Conservation (phyloP, 495 filamentous ascomycete genomes). For the Rostrohypoxylon terebratum region DNA sequence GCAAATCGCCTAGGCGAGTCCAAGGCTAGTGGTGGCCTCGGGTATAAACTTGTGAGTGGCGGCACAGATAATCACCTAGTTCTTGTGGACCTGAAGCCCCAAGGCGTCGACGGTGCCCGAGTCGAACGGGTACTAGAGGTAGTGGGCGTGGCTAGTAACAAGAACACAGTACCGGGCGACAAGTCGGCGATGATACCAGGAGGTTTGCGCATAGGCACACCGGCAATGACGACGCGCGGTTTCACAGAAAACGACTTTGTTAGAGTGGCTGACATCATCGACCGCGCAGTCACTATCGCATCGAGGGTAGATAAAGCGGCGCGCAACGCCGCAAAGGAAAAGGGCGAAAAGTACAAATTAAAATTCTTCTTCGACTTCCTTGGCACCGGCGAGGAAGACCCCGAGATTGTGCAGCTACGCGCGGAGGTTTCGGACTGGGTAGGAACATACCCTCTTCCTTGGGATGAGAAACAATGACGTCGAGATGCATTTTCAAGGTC, state of each 20-base stretch:
- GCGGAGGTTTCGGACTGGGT: conserved; percentile 97
- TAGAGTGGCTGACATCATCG: conserved; percentile 92
- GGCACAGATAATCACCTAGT: conserved; percentile 98
- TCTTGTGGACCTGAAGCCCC: conserved; percentile 92
- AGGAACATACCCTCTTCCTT: conserved; percentile 89
- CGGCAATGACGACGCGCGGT: conserved; percentile 96
- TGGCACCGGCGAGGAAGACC: conserved; percentile 81
- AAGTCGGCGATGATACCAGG: conserved; percentile 91
- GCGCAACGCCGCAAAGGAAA: conserved; percentile 77
- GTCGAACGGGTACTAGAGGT: conserved; percentile 96
- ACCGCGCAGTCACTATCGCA: conserved; percentile 87
- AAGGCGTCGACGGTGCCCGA: conserved; percentile 87
- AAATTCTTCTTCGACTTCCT: conserved; percentile 88
- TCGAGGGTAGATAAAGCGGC: conserved; percentile 85
- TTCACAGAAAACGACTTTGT: conserved; percentile 88
- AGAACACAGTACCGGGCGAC: conserved; percentile 98
- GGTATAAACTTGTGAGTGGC: conserved; percentile 90
- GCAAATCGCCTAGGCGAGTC: conserved; percentile 77
- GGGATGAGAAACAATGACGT: conserved; percentile 64
- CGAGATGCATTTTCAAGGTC: conserved; percentile 29
- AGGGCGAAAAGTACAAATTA: conserved; percentile 83
- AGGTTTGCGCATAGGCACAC: conserved; percentile 91
- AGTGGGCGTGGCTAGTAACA: conserved; percentile 95
- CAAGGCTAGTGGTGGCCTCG: conserved; percentile 79
- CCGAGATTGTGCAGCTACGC: conserved; percentile 86